Percentiles rank a stretch among this genome's conserved stretches.
These are phyloP conservation scores for Sutorius australiensis DNA, from an alignment of 768 basidiomycete species.

Conservation along the genomic window DNA sequence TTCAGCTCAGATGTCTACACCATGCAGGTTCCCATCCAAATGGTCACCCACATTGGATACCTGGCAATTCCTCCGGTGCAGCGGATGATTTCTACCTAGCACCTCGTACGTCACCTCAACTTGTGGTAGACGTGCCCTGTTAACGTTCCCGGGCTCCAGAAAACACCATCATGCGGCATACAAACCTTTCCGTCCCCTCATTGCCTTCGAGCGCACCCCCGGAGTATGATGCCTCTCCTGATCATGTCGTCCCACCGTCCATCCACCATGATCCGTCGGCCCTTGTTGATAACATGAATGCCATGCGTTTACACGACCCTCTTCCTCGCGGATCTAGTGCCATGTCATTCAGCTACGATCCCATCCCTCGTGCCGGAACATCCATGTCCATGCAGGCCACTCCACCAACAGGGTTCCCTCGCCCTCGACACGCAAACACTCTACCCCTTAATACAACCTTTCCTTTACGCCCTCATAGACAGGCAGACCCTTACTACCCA, in stretches of 20 bases:
- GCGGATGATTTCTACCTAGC: conserved; percentile 18
- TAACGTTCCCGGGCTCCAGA: conserved; percentile 15
- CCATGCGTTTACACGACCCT: conserved; percentile 50
- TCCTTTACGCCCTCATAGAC: conserved; percentile 19
- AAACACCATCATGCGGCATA: conserved; percentile 38
- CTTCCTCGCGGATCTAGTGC: conserved; percentile 29
- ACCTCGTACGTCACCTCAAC: conserved; percentile 20
- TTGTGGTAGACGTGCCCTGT: background rate
- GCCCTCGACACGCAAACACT: conserved; percentile 41
- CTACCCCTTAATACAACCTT: conserved; percentile 33
- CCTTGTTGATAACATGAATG: conserved; percentile 49
- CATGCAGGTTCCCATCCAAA: conserved; percentile 1
- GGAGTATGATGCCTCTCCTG: conserved; percentile 28
- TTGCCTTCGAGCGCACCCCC: conserved; percentile 38
- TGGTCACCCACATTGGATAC: conserved; percentile 6
- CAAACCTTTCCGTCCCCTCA: conserved; percentile 47
- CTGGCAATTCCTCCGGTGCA: background rate
- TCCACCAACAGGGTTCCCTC: conserved; percentile 28
- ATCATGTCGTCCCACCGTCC: conserved; percentile 30
- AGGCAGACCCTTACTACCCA: conserved; percentile 30
- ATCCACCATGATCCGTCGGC: conserved; percentile 41
- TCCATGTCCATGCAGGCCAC: conserved; percentile 50
- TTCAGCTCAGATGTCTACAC: conserved; percentile 1
- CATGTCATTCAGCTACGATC: conserved; percentile 36
- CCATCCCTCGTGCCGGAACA: conserved; percentile 52